phyloP scores from a whole-genome alignment of 1,139 yeast species.

The Waltiozyma sp. region DNA sequence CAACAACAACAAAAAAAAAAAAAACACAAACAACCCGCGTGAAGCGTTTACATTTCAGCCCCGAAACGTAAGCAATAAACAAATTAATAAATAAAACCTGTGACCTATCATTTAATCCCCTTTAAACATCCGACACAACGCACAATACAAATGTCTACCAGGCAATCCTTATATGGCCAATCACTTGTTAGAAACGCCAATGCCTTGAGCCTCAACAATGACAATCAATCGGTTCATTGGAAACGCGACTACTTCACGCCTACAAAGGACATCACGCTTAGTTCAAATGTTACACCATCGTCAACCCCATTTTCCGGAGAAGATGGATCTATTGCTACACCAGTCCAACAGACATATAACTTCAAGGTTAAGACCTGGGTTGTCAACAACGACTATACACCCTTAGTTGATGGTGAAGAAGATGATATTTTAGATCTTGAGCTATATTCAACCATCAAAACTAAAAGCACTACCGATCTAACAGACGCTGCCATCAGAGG shows the following conservation, averaged over 20 bases:
- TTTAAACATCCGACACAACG: neutral
- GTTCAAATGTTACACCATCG: constrained; percentile 19
- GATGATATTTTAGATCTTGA: constrained; percentile 27
- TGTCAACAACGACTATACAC: constrained; percentile 19
- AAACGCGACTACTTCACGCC: constrained; percentile 27
- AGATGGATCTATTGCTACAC: constrained; percentile 12
- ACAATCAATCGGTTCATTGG: constrained; percentile 24
- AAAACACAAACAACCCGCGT: neutral
- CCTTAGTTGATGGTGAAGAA: constrained; percentile 27
- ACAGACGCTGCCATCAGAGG: constrained; percentile 52
- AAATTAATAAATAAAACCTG: too few relatives aligned
- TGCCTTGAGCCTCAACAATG: constrained; percentile 12
- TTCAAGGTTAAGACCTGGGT: constrained; percentile 37
- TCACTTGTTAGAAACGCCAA: constrained; percentile 24
- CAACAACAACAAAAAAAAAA: neutral
- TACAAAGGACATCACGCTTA: constrained; percentile 9
- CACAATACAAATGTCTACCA: constrained; percentile 11
- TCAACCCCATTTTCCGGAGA: constrained; percentile 20
- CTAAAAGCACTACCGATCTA: constrained; percentile 21
- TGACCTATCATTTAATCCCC: too few relatives aligned
- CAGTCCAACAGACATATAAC: constrained; percentile 15
- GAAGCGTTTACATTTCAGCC: too few relatives aligned
- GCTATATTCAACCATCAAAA: constrained; percentile 11
- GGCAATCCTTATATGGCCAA: constrained; percentile 28
- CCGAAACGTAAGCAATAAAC: too few relatives aligned